These are phyloP conservation scores for Leptosphaerulina australis DNA, from an alignment of 2,329 filamentous ascomycete species.

Conservation along the genomic window DNA sequence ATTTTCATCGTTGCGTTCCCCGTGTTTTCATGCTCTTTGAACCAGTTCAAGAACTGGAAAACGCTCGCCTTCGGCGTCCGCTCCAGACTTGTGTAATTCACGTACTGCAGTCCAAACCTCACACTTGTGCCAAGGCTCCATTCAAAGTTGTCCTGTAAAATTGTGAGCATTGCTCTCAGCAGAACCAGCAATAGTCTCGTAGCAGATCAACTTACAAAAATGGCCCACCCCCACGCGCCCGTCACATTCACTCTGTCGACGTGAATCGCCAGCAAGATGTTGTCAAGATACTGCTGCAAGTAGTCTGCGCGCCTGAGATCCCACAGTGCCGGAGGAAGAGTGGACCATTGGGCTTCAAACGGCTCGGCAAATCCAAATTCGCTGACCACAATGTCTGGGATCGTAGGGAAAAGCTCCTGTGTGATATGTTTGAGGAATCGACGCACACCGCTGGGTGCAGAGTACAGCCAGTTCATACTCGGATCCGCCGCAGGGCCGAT, in stretches of 20 bases:
- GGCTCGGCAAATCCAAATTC: constrained; percentile 54
- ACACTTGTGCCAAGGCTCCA: constrained; percentile 48
- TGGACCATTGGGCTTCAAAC: constrained; percentile 45
- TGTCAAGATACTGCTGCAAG: constrained; percentile 51
- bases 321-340: constrained; percentile 46
- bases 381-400: constrained; percentile 50
- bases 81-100: constrained; percentile 51
- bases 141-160: constrained; percentile 49
- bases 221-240: constrained; percentile 52
- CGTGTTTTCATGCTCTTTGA: constrained; percentile 40
- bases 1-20: constrained; percentile 38
- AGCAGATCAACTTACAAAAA: constrained; percentile 1
- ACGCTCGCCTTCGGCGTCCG: constrained; percentile 52
- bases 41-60: constrained; percentile 54
- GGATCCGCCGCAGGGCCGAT: constrained; percentile 53
- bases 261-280: constrained; percentile 47
- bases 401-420: constrained; percentile 50
- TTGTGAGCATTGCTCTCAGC: background rate
- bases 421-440: constrained; percentile 53
- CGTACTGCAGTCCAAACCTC: constrained; percentile 52
- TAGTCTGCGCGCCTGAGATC: constrained; percentile 52
- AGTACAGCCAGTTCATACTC: constrained; percentile 51
- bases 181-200: no score
- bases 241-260: constrained; percentile 52
- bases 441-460: constrained; percentile 49